These are phyloP conservation scores for Scutellaria galericulata DNA, from an alignment of 257 asterid genomes.

Conservation along the genomic window DNA sequence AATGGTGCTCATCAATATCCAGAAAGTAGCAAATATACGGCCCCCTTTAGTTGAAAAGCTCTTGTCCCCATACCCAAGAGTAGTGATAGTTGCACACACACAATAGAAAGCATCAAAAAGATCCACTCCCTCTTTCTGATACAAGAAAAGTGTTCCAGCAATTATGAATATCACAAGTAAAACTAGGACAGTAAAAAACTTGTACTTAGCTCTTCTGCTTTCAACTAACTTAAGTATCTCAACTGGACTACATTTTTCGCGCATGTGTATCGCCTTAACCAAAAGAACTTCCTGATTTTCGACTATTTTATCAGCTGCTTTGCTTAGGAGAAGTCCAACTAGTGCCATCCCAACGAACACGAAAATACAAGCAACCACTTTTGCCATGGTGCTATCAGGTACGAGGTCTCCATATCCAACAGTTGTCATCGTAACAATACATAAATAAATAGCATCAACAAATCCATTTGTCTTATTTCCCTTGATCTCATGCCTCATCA, in stretches of 20 bases:
- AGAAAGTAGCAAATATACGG: slow-evolving; percentile 71
- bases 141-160: slow-evolving; percentile 55
- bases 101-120: slow-evolving; percentile 77
- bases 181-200: slow-evolving; percentile 43
- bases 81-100: slow-evolving; percentile 75
- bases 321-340: slow-evolving; percentile 74
- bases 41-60: slow-evolving; percentile 75
- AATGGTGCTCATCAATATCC: slow-evolving; percentile 77
- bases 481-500: slow-evolving; percentile 57
- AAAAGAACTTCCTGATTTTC: slow-evolving; percentile 73
- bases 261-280: slow-evolving; percentile 61
- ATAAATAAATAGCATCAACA: slow-evolving; percentile 77
- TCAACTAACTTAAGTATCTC: slow-evolving; percentile 67
- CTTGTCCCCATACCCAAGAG: slow-evolving; percentile 90
- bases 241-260: slow-evolving; percentile 39
- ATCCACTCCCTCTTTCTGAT: slow-evolving; percentile 53
- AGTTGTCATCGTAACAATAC: slow-evolving; percentile 92
- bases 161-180: slow-evolving; percentile 48
- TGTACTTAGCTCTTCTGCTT: slow-evolving; percentile 55
- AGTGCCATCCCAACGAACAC: slow-evolving; percentile 80
- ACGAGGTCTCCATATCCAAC: slow-evolving; percentile 93
- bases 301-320: slow-evolving; percentile 72
- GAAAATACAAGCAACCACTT: slow-evolving; percentile 66
- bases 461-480: slow-evolving; percentile 74
- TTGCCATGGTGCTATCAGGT: slow-evolving; percentile 58